Percentiles rank a stretch among this genome's conserved stretches.
phyloP scores from a whole-genome alignment of 345 rosid genomes.

The Sisymbrium irio region DNA sequence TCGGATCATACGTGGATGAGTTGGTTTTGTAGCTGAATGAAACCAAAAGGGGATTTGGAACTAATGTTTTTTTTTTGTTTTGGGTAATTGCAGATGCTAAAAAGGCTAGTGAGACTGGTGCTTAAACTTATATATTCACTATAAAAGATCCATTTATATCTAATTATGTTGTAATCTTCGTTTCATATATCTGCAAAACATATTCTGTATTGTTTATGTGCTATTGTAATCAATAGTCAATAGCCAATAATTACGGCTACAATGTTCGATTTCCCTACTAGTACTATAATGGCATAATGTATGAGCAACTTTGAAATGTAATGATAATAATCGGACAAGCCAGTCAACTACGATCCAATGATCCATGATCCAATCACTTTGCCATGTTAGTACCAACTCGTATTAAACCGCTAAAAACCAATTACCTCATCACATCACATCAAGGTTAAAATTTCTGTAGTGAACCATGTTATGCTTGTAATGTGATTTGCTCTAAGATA shows the following conservation, averaged over 20 bases:
- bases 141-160: too few relatives aligned
- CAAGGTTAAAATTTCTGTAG: too few relatives aligned
- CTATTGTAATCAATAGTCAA: not conserved
- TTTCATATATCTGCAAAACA: not conserved
- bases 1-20: not conserved
- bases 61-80: not conserved
- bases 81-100: slow-evolving; percentile 18
- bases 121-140: not conserved
- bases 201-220: not conserved
- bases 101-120: slow-evolving; percentile 14
- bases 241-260: slow-evolving; percentile 1
- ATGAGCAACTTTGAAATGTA: not conserved
- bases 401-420: too few relatives aligned
- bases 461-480: too few relatives aligned
- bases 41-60: not conserved
- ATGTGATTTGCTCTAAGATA: too few relatives aligned
- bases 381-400: not conserved
- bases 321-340: not conserved
- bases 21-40: not conserved
- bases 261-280: not conserved
- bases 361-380: not conserved
- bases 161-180: slow-evolving; percentile 4
- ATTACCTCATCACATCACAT: too few relatives aligned
- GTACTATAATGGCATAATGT: not conserved
- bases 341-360: not conserved